A percentile compares a stretch with the other conserved stretches of the same genome.
Conservation (phyloP, 306 rosid genomes). For the Alnus glutinosa region DNA sequence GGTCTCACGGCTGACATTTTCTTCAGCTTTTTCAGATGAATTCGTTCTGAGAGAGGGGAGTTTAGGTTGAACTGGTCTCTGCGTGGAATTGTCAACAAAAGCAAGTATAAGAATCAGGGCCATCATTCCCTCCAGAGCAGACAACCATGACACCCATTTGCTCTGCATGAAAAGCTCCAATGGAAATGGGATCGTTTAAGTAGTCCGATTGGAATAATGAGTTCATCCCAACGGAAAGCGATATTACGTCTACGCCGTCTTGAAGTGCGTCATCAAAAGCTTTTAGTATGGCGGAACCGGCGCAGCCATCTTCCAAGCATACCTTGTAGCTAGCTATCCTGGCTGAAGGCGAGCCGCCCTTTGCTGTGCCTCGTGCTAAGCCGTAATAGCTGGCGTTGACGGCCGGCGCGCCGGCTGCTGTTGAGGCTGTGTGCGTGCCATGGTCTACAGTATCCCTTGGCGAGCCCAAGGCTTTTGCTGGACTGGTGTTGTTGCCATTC, state of each 20-base stretch:
- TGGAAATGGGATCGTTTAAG: conserved; percentile 74
- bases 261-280: conserved; percentile 88
- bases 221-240: conserved; percentile 78
- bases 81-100: too few relatives aligned
- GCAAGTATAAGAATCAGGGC: conserved; percentile 80
- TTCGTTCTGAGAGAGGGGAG: too few relatives aligned
- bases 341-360: conserved; percentile 74
- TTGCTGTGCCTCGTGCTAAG: conserved; percentile 77
- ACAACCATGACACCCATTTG: conserved; percentile 78
- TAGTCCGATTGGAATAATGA: conserved; percentile 66
- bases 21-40: too few relatives aligned
- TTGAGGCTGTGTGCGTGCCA: conserved; percentile 89
- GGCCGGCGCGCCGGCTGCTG: conserved; percentile 66
- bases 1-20: too few relatives aligned
- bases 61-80: too few relatives aligned
- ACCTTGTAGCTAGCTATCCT: conserved; percentile 83
- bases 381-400: conserved; percentile 73
- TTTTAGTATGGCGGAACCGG: conserved; percentile 68
- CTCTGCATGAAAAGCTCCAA: conserved; percentile 95
- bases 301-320: conserved; percentile 76
- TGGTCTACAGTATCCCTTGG: conserved; percentile 86
- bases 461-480: conserved; percentile 43
- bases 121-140: conserved; percentile 92
- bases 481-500: conserved; percentile 34
- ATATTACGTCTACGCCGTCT: conserved; percentile 91